Evolutionary conservation across 305 asterid genomes (phyloP), one percentile per base, ranked within the genome.

Genomic region (Fraxinus dipetala): DNA sequence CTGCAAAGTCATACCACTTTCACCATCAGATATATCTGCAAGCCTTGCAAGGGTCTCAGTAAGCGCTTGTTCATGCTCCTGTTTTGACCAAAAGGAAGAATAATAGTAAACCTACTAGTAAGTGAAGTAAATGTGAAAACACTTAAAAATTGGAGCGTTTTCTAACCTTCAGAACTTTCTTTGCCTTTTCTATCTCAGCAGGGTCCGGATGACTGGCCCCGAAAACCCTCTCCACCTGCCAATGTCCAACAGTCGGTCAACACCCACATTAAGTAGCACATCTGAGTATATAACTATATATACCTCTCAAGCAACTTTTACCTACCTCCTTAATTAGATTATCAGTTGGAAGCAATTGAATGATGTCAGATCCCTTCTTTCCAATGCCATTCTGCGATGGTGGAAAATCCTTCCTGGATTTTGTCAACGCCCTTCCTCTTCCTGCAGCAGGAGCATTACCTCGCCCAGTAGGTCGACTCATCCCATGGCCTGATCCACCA

Each of bases 61-160:
- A 78, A 96, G 93, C 69, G 98, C 98, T 87, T 91, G 96, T 85
- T 94, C 99, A 56, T 95, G 99, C 84, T 95, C 98, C 99, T 95
- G 91, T 75, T 76, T 76, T 81, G 38, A 73, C 78, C 61, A 43
- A 81, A 73, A 65, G 51, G 75, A 43, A 34, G 61, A 32, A 7
- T 22, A 22, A 4, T 10, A 32, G 13, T 48, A 77, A 63, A 82
- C 28, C 73, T 75, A 79, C 76, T 14, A 69, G 72, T 38, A 76
- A 70, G 22, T 59, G 69, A 61, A 73, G 69, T 26, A 13, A 34
- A 56, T 59, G 30, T 28, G 72, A 1, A 36, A 13, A 75, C 74
- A 74, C 4, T 38, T 16, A 26, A 63, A 48, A 48, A 69, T 48
- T 43, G 77, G 24, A 51, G 45, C n/a, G 24, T 6, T 26, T n/a